phyloP scores from a whole-genome alignment of 2,329 filamentous ascomycete genomes.

The Pseudopyrenochaeta lycopersici region DNA sequence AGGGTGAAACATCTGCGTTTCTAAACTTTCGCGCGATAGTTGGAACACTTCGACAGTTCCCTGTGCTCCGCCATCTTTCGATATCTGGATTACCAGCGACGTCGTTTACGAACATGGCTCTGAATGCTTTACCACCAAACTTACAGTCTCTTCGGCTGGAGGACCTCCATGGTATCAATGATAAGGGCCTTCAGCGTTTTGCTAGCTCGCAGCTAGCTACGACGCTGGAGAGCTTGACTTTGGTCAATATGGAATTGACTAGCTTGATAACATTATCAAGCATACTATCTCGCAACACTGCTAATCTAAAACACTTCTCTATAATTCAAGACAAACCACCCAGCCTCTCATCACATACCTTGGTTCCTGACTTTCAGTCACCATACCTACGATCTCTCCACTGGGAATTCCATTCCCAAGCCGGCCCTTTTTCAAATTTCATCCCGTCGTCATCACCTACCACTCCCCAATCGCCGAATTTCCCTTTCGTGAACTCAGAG shows the following conservation, averaged over 20 bases:
- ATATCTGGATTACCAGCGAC: conserved; percentile 63
- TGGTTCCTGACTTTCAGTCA: conserved; percentile 59
- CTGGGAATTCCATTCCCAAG: conserved; percentile 63
- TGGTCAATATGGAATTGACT: conserved; percentile 64
- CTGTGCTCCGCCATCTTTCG: conserved; percentile 62
- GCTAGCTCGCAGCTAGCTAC: conserved; percentile 56
- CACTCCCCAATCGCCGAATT: conserved; percentile 6
- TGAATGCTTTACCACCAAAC: conserved; percentile 60
- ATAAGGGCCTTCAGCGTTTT: conserved; percentile 63
- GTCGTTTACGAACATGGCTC: conserved; percentile 64
- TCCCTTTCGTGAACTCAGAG: conserved; percentile 31
- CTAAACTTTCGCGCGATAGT: conserved; percentile 65
- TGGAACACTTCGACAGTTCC: conserved; percentile 62
- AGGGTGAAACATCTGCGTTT: conserved; percentile 41
- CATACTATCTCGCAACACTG: conserved; percentile 57
- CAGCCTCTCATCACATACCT: conserved; percentile 51
- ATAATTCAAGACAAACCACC: conserved; percentile 63
- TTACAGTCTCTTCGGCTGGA: conserved; percentile 65
- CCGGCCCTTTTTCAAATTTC: conserved; percentile 22
- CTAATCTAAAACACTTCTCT: conserved; percentile 58
- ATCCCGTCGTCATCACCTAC: conserved; percentile 6
- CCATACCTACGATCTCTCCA: conserved; percentile 62
- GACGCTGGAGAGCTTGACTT: conserved; percentile 56
- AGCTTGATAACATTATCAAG: conserved; percentile 62
- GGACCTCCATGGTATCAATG: conserved; percentile 63